Conservation (phyloP, 2,329 filamentous ascomycete species). For the Cercospora sojina region DNA sequence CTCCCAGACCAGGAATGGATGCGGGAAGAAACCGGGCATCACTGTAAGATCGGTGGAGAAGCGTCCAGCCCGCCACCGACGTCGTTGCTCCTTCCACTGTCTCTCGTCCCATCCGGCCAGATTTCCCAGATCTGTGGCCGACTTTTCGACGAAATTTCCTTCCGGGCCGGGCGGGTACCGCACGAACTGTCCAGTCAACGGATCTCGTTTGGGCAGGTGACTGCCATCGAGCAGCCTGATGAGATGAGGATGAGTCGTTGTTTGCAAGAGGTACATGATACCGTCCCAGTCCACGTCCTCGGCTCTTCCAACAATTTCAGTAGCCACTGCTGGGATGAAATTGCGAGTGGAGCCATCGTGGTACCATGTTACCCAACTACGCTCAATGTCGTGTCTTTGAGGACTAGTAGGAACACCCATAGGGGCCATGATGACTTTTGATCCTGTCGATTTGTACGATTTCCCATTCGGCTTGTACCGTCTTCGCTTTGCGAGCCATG, state of each 20-base stretch:
- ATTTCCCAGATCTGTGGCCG: neutral
- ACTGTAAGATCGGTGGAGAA: neutral
- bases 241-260: conserved; percentile 1
- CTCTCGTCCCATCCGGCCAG: conserved; percentile 4
- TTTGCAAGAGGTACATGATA: neutral
- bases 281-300: conserved; percentile 9
- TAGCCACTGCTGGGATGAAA: conserved; percentile 9
- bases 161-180: neutral
- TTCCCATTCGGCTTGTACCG: neutral
- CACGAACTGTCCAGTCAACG: neutral
- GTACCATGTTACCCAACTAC: conserved; percentile 3
- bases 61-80: neutral
- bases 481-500: neutral
- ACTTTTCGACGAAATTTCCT: neutral
- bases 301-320: neutral
- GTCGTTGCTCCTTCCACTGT: conserved; percentile 4
- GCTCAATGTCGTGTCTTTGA: neutral
- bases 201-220: conserved; percentile 1
- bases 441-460: neutral
- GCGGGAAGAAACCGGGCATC: neutral
- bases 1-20: conserved; percentile 15
- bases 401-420: neutral
- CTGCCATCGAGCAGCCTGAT: conserved; percentile 3
- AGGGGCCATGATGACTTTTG: neutral
- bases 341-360: conserved; percentile 5